Conservation (phyloP, 805 yeast genomes). For the Priceomyces castillae region DNA sequence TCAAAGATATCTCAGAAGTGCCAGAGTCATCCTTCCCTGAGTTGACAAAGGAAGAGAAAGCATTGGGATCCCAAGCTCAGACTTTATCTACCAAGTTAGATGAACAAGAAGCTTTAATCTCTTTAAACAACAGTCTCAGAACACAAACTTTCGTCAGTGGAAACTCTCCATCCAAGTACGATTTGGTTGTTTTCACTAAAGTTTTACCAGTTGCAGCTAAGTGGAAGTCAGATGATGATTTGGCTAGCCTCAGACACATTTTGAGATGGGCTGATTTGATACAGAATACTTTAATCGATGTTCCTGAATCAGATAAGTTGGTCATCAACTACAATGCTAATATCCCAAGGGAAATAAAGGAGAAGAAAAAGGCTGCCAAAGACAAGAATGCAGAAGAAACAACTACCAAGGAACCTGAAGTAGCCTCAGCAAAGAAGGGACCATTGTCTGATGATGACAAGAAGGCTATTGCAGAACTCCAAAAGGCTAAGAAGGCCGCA, state of each 20-base stretch:
- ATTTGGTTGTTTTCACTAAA: constrained; percentile 64
- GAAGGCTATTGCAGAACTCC: constrained; percentile 51
- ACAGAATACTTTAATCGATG: constrained; percentile 60
- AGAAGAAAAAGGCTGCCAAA: constrained; percentile 45
- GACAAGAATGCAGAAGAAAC: constrained; percentile 23
- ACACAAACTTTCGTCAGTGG: constrained; percentile 70
- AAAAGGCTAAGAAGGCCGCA: constrained; percentile 61
- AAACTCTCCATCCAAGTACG: constrained; percentile 64
- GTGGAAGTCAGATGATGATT: constrained; percentile 53
- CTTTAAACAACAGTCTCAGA: constrained; percentile 69
- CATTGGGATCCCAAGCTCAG: constrained; percentile 74
- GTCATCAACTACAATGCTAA: constrained; percentile 56
- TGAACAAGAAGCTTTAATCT: constrained; percentile 40
- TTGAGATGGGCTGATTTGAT: constrained; percentile 90
- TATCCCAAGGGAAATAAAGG: constrained; percentile 74
- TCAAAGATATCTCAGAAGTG: constrained; percentile 21
- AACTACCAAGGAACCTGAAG: constrained; percentile 40
- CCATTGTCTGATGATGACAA: constrained; percentile 39
- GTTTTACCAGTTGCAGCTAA: constrained; percentile 58
- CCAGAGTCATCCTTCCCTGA: constrained; percentile 24
- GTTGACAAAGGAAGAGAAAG: constrained; percentile 52
- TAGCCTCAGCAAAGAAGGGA: constrained; percentile 39
- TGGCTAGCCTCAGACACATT: constrained; percentile 73
- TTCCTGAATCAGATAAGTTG: constrained; percentile 54
- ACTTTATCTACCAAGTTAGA: constrained; percentile 62